Conservation (phyloP, 192 early-diverging fungal genomes). For the Allomyces arbusculus region DNA sequence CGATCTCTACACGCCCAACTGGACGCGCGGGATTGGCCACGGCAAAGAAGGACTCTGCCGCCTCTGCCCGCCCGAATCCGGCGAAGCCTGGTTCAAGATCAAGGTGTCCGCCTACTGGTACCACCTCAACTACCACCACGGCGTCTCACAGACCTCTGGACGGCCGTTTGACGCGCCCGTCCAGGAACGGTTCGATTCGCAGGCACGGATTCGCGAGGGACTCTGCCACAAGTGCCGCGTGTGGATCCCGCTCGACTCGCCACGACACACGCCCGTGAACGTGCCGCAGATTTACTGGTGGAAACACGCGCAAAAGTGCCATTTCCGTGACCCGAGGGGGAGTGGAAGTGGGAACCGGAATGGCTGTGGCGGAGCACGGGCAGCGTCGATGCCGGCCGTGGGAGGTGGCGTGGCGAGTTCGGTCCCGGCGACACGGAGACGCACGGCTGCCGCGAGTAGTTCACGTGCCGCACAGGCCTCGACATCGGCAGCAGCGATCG, state of each 20-base stretch:
- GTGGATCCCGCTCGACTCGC: slow-evolving; percentile 20
- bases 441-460: no score
- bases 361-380: no score
- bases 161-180: slow-evolving; percentile 15
- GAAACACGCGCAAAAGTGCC: slow-evolving; percentile 27
- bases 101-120: slow-evolving; percentile 35
- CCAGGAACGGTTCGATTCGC: not conserved
- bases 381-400: no score
- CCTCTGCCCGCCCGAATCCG: slow-evolving; percentile 10
- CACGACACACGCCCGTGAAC: slow-evolving; percentile 15
- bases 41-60: slow-evolving; percentile 27
- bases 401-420: no score
- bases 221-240: slow-evolving; percentile 16
- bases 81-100: slow-evolving; percentile 18
- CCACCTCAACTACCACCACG: slow-evolving; percentile 23
- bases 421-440: no score
- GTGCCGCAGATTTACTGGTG: slow-evolving; percentile 29
- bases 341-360: slow-evolving; percentile 9
- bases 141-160: slow-evolving; percentile 21
- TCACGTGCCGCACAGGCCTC: no score
- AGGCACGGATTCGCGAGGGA: slow-evolving; percentile 12
- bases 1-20: slow-evolving; percentile 28
- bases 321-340: not conserved
- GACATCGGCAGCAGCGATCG: no score
- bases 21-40: slow-evolving; percentile 21